Conservation (phyloP, 352 stramenopile genomes). For the Phytophthora sp. region DNA sequence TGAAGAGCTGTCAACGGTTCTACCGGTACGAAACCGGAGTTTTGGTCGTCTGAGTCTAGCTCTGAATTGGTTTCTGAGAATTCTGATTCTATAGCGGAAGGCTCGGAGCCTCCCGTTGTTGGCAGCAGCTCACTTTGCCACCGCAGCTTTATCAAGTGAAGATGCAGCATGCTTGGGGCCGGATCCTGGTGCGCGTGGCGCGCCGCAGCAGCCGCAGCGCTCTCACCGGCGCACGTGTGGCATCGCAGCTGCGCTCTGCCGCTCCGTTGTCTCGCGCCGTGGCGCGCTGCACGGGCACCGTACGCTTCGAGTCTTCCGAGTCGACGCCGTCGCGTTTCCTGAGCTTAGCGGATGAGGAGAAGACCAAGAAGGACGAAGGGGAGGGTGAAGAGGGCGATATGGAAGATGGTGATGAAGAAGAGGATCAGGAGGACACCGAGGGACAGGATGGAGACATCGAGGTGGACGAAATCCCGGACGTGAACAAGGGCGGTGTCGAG, state of each 20-base stretch:
- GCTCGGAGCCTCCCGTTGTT: constrained; percentile 25
- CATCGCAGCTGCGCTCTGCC: constrained; percentile 3
- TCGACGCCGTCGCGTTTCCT: constrained; percentile 72
- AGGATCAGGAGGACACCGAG: constrained; percentile 41
- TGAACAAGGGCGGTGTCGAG: constrained; percentile 74
- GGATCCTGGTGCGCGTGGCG: constrained; percentile 26
- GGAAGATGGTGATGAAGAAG: constrained; percentile 34
- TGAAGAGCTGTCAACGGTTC: too few species aligned
- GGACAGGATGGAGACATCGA: constrained; percentile 69
- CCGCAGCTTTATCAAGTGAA: constrained; percentile 14
- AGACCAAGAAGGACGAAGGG: constrained; percentile 40
- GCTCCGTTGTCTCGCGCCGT: constrained; percentile 4
- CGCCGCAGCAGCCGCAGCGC: constrained; percentile 19
- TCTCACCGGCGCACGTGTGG: constrained; percentile 2
- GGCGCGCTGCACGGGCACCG: constrained; percentile 3
- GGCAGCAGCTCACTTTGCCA: constrained; percentile 29
- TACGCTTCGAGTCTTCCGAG: constrained; percentile 36
- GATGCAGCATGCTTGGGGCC: constrained; percentile 33
- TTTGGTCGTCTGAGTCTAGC: too few species aligned
- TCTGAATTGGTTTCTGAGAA: neutral
- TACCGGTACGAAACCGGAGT: constrained; percentile 8
- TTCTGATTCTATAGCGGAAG: constrained; percentile 13
- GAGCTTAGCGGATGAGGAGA: constrained; percentile 72
- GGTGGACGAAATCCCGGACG: constrained; percentile 60
- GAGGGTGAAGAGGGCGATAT: constrained; percentile 29